Evolutionary conservation across 306 rosid species (phyloP), one percentile per base, ranked within the genome.

Genomic region (Alnus glutinosa): DNA sequence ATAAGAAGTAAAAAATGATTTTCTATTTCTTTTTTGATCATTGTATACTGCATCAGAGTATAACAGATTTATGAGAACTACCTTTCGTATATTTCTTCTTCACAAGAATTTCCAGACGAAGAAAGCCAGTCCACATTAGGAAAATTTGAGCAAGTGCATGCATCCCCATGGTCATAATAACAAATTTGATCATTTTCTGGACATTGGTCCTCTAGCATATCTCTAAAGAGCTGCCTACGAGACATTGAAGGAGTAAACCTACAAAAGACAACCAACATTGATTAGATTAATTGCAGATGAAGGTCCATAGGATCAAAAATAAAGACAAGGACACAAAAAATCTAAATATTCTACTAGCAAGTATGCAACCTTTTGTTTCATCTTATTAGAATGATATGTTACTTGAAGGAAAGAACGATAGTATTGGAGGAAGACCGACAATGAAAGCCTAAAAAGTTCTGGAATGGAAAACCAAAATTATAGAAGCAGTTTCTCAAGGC

Each of bases 81-180:
- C 99, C 99, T 87, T 81, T 81, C 93, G 77, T 78, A 83, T 58
- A 79, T 57, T 68, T 93, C 99, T 75, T 92, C 97, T 90, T 95
- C 98, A 84, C 92, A 88, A 51, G 99, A 93, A 87, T 90, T 93
- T 85, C 86, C 98, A 18, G 98, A 91, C 14, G 98, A 86, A 74
- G 99, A 93, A 80, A 91, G 86, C 94, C 97, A 91, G 58, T 88
- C 97, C 46, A 77, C 77, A 77, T 96, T 93, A 73, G 89, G 82
- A 80, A 91, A 86, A 86, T 89, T 86, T 44, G 98, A 89, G 87
- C 94, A 90, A 85, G 88, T 90, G 63, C 87, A 85, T 23, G 89
- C 84, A 77, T 88, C 92, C 47, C 93, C 93, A 78, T 85, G 92
- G 62, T 89, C 93, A 79, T 87, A 97, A 80, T 85, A 84, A 87